phyloP scores from a whole-genome alignment of 495 filamentous ascomycete genomes.

The Neurospora sp. region DNA sequence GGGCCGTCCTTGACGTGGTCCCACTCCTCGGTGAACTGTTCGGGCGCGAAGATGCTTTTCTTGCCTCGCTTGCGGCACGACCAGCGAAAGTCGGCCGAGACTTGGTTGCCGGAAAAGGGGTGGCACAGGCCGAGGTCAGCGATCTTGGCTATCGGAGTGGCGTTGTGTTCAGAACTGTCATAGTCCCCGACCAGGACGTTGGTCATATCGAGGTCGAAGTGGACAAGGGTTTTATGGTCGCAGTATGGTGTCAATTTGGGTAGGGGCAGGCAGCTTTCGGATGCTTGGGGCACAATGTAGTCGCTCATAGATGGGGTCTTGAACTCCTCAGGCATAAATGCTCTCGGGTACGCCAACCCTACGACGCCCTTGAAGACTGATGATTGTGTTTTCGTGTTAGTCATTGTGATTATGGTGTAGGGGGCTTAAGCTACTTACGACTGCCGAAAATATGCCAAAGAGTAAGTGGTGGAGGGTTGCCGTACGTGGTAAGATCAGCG shows the following conservation, averaged over 20 bases:
- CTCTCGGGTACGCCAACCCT: constrained; percentile 7
- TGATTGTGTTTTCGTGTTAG: background rate
- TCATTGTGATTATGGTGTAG: background rate
- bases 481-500: background rate
- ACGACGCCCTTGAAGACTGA: constrained; percentile 7
- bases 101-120: background rate
- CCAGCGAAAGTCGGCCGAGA: background rate
- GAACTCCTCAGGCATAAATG: background rate
- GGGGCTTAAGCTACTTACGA: background rate
- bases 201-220: constrained; percentile 5
- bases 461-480: background rate
- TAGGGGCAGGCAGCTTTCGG: background rate
- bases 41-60: background rate
- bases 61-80: background rate
- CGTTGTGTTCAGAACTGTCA: background rate
- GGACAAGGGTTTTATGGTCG: background rate
- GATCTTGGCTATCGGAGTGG: constrained; percentile 1
- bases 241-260: background rate
- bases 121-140: constrained; percentile 3
- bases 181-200: constrained; percentile 5
- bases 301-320: background rate
- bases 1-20: constrained; percentile 3
- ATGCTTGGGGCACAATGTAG: background rate
- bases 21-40: constrained; percentile 11
- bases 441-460: constrained; percentile 10